Conservation (phyloP, 441 rosid species). For the Biscutella laevigata region DNA sequence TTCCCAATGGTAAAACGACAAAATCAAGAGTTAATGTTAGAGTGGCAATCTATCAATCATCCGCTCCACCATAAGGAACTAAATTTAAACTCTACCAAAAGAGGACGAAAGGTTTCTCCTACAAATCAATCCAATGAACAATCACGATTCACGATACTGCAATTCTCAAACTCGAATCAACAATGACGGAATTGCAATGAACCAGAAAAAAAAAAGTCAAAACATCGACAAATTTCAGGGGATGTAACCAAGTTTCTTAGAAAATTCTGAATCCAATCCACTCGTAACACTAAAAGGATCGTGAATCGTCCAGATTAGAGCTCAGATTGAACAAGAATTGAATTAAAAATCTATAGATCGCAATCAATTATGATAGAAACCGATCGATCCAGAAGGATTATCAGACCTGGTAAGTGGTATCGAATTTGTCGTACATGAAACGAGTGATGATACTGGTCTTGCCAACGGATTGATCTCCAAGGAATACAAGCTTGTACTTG, state of each 20-base stretch:
- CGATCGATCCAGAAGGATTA: neutral
- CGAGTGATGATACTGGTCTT: constrained; percentile 74
- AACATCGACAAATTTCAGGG: neutral
- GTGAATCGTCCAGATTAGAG: neutral
- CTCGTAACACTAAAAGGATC: constrained; percentile 1
- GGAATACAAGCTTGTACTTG: constrained; percentile 65
- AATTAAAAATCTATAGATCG: neutral
- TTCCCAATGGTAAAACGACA: neutral
- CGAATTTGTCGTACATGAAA: constrained; percentile 76
- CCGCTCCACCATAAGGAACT: too few relatives aligned
- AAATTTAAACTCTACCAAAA: too few relatives aligned
- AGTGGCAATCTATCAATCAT: too few relatives aligned
- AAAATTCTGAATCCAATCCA: constrained; percentile 5
- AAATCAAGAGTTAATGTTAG: neutral
- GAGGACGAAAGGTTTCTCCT: too few relatives aligned
- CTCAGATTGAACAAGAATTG: neutral
- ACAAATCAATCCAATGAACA: too few relatives aligned
- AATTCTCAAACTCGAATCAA: too few relatives aligned
- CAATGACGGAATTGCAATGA: too few relatives aligned
- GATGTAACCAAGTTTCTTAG: neutral
- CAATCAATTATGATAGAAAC: neutral
- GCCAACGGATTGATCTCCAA: constrained; percentile 71
- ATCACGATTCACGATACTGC: too few relatives aligned
- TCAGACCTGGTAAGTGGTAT: constrained; percentile 57
- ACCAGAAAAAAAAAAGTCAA: too few relatives aligned